Percentiles rank a stretch among this genome's conserved stretches.
phyloP scores from a whole-genome alignment of 805 yeast genomes.

The Sugiyamaella mastotermitis region DNA sequence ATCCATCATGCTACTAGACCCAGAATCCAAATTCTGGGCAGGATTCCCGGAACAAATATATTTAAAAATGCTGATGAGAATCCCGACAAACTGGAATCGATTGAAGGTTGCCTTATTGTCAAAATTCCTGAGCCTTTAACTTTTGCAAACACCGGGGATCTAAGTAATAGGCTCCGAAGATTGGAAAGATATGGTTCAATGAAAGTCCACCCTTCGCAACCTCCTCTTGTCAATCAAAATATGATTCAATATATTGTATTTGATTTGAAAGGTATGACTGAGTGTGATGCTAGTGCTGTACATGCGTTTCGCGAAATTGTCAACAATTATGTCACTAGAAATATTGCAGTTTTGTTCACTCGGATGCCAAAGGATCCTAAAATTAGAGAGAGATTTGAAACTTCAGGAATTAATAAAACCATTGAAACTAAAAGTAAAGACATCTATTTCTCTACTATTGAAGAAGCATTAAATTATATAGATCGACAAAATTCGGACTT shows the following conservation, averaged over 20 bases:
- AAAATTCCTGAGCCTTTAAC: slow-evolving; percentile 85
- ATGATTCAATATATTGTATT: slow-evolving; percentile 56
- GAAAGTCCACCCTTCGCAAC: slow-evolving; percentile 69
- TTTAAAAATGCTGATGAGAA: slow-evolving; percentile 69
- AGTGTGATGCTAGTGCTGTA: slow-evolving; percentile 73
- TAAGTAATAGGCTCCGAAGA: slow-evolving; percentile 59
- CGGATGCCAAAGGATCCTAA: slow-evolving; percentile 46
- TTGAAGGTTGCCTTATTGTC: slow-evolving; percentile 71
- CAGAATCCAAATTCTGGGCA: slow-evolving; percentile 74
- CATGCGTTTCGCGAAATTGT: slow-evolving; percentile 64
- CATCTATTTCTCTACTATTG: slow-evolving; percentile 43
- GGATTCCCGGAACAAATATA: slow-evolving; percentile 53
- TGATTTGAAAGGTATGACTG: slow-evolving; percentile 78
- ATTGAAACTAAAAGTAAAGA: slow-evolving; percentile 28
- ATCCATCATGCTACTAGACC: slow-evolving; percentile 76
- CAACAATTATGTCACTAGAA: slow-evolving; percentile 43
- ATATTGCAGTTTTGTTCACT: slow-evolving; percentile 53
- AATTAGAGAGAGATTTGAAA: slow-evolving; percentile 44
- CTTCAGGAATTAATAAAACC: slow-evolving; percentile 49
- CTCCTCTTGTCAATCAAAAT: slow-evolving; percentile 40
- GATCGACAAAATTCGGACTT: slow-evolving; percentile 13
- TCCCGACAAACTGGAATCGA: slow-evolving; percentile 37
- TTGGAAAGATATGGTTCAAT: slow-evolving; percentile 74
- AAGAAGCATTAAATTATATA: slow-evolving; percentile 43
- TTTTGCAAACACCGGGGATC: slow-evolving; percentile 77